Evolutionary conservation across 2,329 filamentous ascomycete genomes (phyloP).

Genomic region (Periconia digitata): DNA sequence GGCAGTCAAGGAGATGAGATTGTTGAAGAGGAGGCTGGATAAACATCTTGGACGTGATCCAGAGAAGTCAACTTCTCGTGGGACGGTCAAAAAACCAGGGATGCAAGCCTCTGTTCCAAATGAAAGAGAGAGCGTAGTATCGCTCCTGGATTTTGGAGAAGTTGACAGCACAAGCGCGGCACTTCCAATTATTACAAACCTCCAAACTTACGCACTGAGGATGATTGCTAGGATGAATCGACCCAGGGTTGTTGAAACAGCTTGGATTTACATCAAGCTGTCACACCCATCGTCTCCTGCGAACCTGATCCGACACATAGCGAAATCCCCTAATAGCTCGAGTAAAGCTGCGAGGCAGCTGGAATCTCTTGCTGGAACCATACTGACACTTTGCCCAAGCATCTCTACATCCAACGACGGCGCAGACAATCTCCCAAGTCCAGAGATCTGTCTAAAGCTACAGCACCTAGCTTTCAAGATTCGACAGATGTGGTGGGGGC

Average conservation of each 20-base stretch:
- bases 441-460: constrained; percentile 61
- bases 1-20: constrained; percentile 67
- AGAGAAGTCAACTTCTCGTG: constrained; percentile 4
- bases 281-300: constrained; percentile 59
- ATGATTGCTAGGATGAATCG: constrained; percentile 64
- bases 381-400: constrained; percentile 68
- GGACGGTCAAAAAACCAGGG: constrained; percentile 12
- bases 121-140: constrained; percentile 54
- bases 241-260: constrained; percentile 60
- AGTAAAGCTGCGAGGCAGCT: constrained; percentile 66
- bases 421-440: constrained; percentile 57
- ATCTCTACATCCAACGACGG: constrained; percentile 68
- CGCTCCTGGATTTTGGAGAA: constrained; percentile 64
- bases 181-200: constrained; percentile 61
- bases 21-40: constrained; percentile 66
- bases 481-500: constrained; percentile 66
- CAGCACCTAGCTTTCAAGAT: constrained; percentile 65
- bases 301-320: constrained; percentile 56
- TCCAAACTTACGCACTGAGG: constrained; percentile 67
- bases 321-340: constrained; percentile 49
- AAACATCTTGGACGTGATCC: constrained; percentile 19
- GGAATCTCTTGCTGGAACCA: constrained; percentile 64
- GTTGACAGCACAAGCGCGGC: constrained; percentile 34
- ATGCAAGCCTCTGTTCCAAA: constrained; percentile 32
- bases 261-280: constrained; percentile 58